These are phyloP conservation scores for Diplocarpon rosae DNA, from an alignment of 2,329 filamentous ascomycete species.

Conservation along the genomic window DNA sequence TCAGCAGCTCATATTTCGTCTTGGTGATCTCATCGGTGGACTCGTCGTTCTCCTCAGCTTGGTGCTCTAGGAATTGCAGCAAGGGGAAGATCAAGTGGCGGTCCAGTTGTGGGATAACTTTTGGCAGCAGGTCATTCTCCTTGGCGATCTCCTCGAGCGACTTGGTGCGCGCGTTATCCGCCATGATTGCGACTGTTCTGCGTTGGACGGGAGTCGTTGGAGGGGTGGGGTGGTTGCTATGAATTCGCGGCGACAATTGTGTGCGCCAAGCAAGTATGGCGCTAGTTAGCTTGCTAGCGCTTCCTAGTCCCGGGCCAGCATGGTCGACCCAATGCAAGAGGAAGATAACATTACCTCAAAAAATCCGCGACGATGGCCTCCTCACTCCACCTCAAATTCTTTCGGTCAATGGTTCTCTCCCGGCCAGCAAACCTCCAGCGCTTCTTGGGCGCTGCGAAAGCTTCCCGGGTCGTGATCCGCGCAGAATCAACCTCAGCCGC, in stretches of 20 bases:
- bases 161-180: conserved; percentile 33
- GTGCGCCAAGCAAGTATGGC: background rate
- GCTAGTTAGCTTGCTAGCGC: conserved; percentile 8
- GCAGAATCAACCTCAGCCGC: conserved; percentile 6
- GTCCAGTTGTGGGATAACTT: conserved; percentile 85
- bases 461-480: background rate
- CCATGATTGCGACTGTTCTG: conserved; percentile 34
- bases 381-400: conserved; percentile 23
- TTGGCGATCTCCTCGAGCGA: conserved; percentile 38
- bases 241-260: conserved; percentile 7
- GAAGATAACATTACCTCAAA: too few species aligned
- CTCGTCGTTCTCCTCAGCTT: conserved; percentile 52
- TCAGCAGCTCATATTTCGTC: conserved; percentile 86
- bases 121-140: conserved; percentile 56
- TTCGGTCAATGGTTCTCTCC: conserved; percentile 25
- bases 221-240: conserved; percentile 4
- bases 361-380: conserved; percentile 12
- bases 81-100: conserved; percentile 94
- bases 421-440: conserved; percentile 20
- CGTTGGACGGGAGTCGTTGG: conserved; percentile 2
- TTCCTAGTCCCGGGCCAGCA: background rate
- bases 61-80: conserved; percentile 78
- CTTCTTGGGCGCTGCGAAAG: conserved; percentile 17
- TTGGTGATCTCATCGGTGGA: conserved; percentile 62
- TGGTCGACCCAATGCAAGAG: too few species aligned